These are phyloP conservation scores for Pseudogymnoascus sp. DNA, from an alignment of 2,329 filamentous ascomycete species.

Conservation along the genomic window DNA sequence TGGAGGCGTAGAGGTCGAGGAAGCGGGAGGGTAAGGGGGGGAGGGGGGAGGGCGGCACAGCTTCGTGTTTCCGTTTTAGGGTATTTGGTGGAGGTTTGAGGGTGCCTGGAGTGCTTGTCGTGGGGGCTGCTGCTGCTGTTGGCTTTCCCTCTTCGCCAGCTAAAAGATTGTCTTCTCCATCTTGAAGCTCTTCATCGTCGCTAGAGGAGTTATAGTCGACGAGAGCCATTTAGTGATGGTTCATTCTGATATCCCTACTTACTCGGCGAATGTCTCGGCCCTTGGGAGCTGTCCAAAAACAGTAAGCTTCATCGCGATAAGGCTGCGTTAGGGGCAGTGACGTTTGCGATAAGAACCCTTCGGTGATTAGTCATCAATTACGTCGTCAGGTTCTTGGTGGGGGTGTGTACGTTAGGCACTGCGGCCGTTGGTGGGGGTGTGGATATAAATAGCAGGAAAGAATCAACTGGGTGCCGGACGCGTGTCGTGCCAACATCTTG, in stretches of 20 bases:
- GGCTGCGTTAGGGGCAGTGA: neutral
- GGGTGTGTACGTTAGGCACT: neutral
- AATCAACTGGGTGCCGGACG: neutral
- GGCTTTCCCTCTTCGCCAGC: neutral
- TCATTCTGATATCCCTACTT: neutral
- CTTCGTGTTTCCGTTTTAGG: conserved; percentile 7
- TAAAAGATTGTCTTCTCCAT: neutral
- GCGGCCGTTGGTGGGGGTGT: neutral
- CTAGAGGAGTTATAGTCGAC: conserved; percentile 58
- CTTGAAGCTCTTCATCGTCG: conserved; percentile 26
- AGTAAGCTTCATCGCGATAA: conserved; percentile 4
- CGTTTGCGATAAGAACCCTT: neutral
- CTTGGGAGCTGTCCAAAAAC: neutral
- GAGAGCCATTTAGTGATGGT: conserved; percentile 43
- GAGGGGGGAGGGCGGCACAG: conserved; percentile 30
- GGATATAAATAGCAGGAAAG: neutral
- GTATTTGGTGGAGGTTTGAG: neutral
- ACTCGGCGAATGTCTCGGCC: conserved; percentile 1
- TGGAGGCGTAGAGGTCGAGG: conserved; percentile 82
- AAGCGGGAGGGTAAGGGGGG: conserved; percentile 76
- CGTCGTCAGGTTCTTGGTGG: neutral
- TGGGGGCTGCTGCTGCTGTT: neutral
- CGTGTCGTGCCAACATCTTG: conserved; percentile 4
- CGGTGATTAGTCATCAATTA: neutral
- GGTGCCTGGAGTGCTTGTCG: neutral